Conservation (phyloP, 202 grass and related monocot genomes). For the Setaria italica region DNA sequence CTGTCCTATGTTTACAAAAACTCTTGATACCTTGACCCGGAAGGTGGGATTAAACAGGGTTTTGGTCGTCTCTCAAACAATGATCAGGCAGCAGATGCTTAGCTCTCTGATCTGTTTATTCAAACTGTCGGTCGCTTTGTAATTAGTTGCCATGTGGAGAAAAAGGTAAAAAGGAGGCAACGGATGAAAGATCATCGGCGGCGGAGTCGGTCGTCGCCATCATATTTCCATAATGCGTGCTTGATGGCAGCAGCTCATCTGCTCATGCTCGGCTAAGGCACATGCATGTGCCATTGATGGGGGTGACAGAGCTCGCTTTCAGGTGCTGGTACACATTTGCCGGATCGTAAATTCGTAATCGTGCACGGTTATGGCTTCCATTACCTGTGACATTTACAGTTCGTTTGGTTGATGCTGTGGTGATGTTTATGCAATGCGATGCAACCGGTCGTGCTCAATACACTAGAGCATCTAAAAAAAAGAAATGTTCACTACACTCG, state of each 20-base stretch:
- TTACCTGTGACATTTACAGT: neutral
- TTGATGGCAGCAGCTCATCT: constrained; percentile 33
- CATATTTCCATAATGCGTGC: constrained; percentile 41
- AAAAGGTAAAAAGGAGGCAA: constrained; percentile 3
- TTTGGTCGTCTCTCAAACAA: constrained; percentile 42
- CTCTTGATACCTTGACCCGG: constrained; percentile 39
- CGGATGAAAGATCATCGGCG: neutral
- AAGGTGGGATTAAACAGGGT: constrained; percentile 29
- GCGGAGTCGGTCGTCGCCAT: constrained; percentile 6
- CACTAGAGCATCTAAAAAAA: too few relatives aligned
- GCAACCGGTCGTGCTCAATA: too few relatives aligned
- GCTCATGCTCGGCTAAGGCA: constrained; percentile 24
- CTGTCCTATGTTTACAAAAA: neutral
- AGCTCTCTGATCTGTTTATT: constrained; percentile 10
- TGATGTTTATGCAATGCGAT: neutral
- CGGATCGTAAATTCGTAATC: constrained; percentile 44
- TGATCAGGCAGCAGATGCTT: constrained; percentile 36
- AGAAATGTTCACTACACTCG: neutral
- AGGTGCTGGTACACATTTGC: constrained; percentile 34
- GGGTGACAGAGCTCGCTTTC: constrained; percentile 35
- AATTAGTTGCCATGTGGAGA: constrained; percentile 41
- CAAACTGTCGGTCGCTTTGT: constrained; percentile 27
- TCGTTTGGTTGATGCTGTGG: neutral
- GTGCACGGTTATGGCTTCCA: constrained; percentile 11
- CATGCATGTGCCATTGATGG: constrained; percentile 53